Base-by-base conservation (phyloP, 2,329 filamentous ascomycete genomes). In the Apiospora aurea region DNA sequence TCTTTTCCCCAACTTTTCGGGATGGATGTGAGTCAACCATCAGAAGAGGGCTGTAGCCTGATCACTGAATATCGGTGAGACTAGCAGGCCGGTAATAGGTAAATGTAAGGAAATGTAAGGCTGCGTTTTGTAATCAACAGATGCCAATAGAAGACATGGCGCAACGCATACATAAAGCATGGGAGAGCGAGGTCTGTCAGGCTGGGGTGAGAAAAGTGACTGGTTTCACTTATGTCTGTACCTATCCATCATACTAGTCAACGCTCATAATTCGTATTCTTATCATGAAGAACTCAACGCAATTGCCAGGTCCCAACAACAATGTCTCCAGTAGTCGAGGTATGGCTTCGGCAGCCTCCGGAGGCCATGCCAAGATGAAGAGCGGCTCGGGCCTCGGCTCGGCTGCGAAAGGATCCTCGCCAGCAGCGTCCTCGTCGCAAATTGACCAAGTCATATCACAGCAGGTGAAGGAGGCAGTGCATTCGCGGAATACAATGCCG, bases 21-120 rank as follows among this genome's bases (percentile, higher is more conserved):
- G 51, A 57, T 10, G 34, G 13, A 29, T 57, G 26, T 61, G 53
- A 61, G 53, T 61, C 53, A 61, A 61, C 53, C 29, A 61, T 34
- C 29, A 38, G 7, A 34, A 11, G 29, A 38, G 16, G 53, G 26
- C 34, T n/a, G 29, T 29, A 64, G 57, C 57, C 57, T 64, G 57
- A 13, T 64, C 57, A 13, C 10, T 34, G 53, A 41, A 64, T 64
- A 41, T 64, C 57, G 57, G 57, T 64, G 57, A 64, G 57, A 64
- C 57, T 64, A 64, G 41, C 57, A 64, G 34, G 13, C 49, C 13
- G 13, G 24, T 29, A 53, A 38, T 8, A 51, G 34, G 57, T 10
- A 34, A 64, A 7, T 18, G 53, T 34, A 61, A 38, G 29, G 41
- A 24, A 64, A 61, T 21, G 29, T 64, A 41, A 64, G 57, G 57